These are phyloP conservation scores for Kuraishia capsulata DNA, from an alignment of 805 yeast species.

Conservation along the genomic window DNA sequence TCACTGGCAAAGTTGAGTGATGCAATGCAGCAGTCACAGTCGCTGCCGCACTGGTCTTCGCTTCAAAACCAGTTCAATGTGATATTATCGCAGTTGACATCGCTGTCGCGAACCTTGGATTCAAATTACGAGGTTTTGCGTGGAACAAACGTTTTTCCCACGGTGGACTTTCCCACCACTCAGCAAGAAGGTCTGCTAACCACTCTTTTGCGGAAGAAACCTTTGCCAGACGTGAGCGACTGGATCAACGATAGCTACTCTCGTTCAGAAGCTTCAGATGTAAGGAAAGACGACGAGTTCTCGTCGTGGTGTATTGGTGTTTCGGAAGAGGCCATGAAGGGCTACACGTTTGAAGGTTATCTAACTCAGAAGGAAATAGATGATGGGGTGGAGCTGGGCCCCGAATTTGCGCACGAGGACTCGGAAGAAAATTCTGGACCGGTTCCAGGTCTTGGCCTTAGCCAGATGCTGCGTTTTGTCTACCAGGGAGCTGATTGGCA, in stretches of 20 bases:
- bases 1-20: conserved; percentile 49
- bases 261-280: conserved; percentile 14
- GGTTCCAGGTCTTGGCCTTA: conserved; percentile 20
- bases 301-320: conserved; percentile 58
- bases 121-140: conserved; percentile 49
- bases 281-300: conserved; percentile 46
- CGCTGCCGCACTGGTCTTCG: conserved; percentile 45
- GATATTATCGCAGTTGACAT: conserved; percentile 69
- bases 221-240: conserved; percentile 80
- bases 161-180: conserved; percentile 76
- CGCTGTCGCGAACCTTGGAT: conserved; percentile 64
- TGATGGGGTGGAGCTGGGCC: conserved; percentile 11
- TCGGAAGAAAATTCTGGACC: conserved; percentile 3
- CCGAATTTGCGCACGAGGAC: conserved; percentile 8
- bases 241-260: conserved; percentile 48
- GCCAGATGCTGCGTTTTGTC: conserved; percentile 32
- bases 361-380: conserved; percentile 40
- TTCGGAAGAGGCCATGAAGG: conserved; percentile 43
- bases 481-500: conserved; percentile 31
- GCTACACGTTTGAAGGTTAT: conserved; percentile 56
- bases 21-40: conserved; percentile 34
- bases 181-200: conserved; percentile 78
- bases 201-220: conserved; percentile 79
- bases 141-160: conserved; percentile 72
- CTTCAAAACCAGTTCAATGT: conserved; percentile 81